Evolutionary conservation across 2,329 filamentous ascomycete species (phyloP).

Genomic region (Zasmidium citrigriseum): DNA sequence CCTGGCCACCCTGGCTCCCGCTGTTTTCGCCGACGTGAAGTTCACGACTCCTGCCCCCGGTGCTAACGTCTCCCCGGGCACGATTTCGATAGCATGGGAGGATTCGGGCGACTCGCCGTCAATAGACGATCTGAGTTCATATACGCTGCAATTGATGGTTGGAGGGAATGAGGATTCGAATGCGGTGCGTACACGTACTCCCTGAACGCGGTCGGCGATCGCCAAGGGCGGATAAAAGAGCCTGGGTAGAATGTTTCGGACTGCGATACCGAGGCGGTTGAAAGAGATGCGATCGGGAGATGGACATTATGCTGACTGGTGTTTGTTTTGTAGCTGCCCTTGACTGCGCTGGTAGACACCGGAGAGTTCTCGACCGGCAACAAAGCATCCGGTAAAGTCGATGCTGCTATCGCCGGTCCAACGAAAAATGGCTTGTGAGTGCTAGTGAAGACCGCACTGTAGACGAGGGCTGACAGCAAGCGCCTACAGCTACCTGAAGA

Average conservation of each 20-base stretch:
- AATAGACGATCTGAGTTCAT: conserved; percentile 54
- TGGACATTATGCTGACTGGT: neutral
- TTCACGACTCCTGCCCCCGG: conserved; percentile 58
- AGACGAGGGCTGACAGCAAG: conserved; percentile 4
- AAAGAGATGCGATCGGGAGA: too few relatives aligned
- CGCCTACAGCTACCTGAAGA: conserved; percentile 56
- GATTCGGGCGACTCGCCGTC: conserved; percentile 55
- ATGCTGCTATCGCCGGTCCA: conserved; percentile 23
- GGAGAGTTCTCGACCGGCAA: conserved; percentile 16
- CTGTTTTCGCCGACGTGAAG: conserved; percentile 51
- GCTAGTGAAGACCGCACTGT: neutral
- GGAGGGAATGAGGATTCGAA: conserved; percentile 56
- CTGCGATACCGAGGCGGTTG: too few relatives aligned
- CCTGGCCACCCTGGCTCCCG: neutral
- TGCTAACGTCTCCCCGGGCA: conserved; percentile 50
- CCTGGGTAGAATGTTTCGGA: too few relatives aligned
- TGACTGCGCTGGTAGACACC: conserved; percentile 13
- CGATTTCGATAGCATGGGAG: conserved; percentile 58
- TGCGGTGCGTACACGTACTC: conserved; percentile 42
- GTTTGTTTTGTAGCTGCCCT: conserved; percentile 13
- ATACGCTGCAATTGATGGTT: conserved; percentile 61
- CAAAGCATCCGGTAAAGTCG: conserved; percentile 18
- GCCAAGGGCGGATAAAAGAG: neutral
- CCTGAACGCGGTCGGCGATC: neutral
- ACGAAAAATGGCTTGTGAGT: conserved; percentile 60